phyloP scores from a whole-genome alignment of 352 stramenopile genomes.

The Pythium aristosporum region DNA sequence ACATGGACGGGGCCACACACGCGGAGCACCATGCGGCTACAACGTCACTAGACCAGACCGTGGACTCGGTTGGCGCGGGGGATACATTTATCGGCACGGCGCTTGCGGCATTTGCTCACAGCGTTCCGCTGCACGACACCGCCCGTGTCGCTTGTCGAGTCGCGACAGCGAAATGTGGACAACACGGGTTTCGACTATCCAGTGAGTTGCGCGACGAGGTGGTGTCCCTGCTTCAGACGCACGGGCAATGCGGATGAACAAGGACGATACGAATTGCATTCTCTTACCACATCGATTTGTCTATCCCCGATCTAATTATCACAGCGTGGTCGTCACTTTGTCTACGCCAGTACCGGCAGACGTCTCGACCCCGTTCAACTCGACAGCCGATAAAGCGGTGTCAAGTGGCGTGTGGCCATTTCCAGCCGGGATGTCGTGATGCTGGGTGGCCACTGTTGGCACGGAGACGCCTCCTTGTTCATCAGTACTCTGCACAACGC shows the following conservation, averaged over 20 bases:
- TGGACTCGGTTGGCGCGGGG: conserved; percentile 74
- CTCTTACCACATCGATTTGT: neutral
- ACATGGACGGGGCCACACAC: conserved; percentile 28
- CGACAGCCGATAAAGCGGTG: neutral
- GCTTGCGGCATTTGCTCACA: conserved; percentile 44
- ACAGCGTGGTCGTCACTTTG: neutral
- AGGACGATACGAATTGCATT: neutral
- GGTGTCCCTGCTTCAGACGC: neutral
- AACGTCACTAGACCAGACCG: conserved; percentile 31
- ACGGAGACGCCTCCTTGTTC: neutral
- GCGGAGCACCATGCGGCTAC: conserved; percentile 37
- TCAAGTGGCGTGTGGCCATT: neutral
- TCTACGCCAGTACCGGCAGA: neutral
- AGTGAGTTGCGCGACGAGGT: conserved; percentile 23
- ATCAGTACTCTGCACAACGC: neutral
- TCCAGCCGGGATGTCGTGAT: neutral
- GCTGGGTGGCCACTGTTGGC: neutral
- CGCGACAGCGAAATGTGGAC: conserved; percentile 57
- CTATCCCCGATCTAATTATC: neutral
- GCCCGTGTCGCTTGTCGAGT: conserved; percentile 51
- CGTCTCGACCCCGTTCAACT: neutral
- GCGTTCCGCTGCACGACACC: conserved; percentile 29
- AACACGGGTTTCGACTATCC: conserved; percentile 42
- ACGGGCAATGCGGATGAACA: no score
- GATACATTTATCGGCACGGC: conserved; percentile 72